These are phyloP conservation scores for Caloboletus firmus DNA, from an alignment of 1,284 basidiomycete genomes.

Conservation along the genomic window DNA sequence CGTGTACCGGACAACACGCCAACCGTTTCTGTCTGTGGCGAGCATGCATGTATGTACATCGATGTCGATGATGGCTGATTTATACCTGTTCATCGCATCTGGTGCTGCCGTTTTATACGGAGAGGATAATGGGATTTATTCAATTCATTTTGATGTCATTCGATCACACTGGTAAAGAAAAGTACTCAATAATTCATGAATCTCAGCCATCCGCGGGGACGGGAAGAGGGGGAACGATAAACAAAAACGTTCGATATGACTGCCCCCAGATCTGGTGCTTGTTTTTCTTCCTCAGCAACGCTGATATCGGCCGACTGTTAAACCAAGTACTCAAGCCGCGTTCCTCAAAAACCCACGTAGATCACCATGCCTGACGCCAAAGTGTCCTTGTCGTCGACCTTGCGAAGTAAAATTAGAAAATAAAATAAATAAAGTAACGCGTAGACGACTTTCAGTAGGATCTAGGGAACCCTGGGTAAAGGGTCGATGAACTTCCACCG, in stretches of 20 bases:
- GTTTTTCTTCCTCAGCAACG: neutral
- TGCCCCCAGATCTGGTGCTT: neutral
- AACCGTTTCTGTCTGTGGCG: neutral
- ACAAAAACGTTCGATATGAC: neutral
- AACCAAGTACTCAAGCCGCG: neutral
- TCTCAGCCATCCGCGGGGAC: neutral
- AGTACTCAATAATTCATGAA: neutral
- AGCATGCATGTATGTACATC: neutral
- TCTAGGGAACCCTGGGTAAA: neutral
- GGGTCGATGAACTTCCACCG: neutral
- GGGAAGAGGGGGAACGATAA: neutral
- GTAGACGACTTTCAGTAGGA: neutral
- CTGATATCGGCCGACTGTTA: neutral
- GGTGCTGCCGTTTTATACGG: neutral
- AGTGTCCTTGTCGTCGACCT: neutral
- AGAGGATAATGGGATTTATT: neutral
- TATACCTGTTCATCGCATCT: neutral
- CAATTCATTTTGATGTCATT: slow-evolving; percentile 1
- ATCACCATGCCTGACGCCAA: neutral
- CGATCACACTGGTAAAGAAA: neutral
- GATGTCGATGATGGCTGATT: slow-evolving; percentile 7
- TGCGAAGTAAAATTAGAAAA: neutral
- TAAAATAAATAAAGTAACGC: neutral
- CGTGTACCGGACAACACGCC: neutral
- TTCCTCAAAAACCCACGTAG: neutral